Evolutionary conservation across 2,329 filamentous ascomycete species (phyloP).

Genomic region (Mollisiaceae sp.): DNA sequence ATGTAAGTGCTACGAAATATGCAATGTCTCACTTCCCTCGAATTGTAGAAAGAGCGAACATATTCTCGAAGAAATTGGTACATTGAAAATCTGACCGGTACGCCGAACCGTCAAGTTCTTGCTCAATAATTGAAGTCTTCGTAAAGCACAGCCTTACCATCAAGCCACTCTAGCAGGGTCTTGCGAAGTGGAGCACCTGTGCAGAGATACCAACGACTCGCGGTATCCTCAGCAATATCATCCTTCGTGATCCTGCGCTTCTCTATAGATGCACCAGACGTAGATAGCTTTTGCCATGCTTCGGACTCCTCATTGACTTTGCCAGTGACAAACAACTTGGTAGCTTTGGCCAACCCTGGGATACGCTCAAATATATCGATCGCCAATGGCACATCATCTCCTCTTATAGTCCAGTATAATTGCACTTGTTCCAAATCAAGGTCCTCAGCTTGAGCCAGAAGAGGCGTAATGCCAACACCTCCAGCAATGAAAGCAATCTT

Average conservation of each 20-base stretch:
- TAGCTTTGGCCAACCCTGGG: slow-evolving; percentile 55
- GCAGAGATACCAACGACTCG: slow-evolving; percentile 62
- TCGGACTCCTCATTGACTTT: slow-evolving; percentile 35
- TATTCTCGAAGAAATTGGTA: background rate
- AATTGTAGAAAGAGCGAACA: background rate
- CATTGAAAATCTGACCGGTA: background rate
- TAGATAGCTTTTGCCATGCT: slow-evolving; percentile 39
- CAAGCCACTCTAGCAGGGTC: slow-evolving; percentile 53
- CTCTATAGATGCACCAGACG: slow-evolving; percentile 44
- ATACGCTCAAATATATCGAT: slow-evolving; percentile 60
- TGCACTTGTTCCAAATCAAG: slow-evolving; percentile 54
- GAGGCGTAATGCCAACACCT: slow-evolving; percentile 83
- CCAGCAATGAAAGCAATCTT: slow-evolving; percentile 69
- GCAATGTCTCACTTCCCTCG: slow-evolving; percentile 10
- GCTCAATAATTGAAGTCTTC: slow-evolving; percentile 53
- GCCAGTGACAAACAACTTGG: slow-evolving; percentile 70
- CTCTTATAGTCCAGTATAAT: slow-evolving; percentile 71
- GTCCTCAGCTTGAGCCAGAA: slow-evolving; percentile 70
- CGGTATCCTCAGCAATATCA: slow-evolving; percentile 50
- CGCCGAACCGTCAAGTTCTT: background rate
- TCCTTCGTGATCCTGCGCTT: slow-evolving; percentile 51
- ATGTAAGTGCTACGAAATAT: slow-evolving; percentile 1
- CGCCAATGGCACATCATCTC: slow-evolving; percentile 66
- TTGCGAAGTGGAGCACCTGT: slow-evolving; percentile 56
- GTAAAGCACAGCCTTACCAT: slow-evolving; percentile 51